Evolutionary conservation across 495 filamentous ascomycete genomes (phyloP).

Genomic region (Staphylotrichum tortipilum): DNA sequence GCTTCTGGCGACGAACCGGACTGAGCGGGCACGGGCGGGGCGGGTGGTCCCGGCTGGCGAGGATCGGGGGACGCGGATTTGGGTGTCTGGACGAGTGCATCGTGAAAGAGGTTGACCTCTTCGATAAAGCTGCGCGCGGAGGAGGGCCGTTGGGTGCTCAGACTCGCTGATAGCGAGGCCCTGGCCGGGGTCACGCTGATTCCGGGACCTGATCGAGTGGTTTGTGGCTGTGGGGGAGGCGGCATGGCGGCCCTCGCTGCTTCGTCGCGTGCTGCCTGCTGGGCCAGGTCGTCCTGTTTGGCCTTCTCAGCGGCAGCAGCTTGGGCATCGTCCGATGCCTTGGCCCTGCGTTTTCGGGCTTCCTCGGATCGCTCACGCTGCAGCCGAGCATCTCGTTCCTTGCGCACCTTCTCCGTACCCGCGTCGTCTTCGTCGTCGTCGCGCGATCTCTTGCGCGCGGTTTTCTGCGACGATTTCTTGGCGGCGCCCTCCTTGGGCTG

Average conservation of each 20-base stretch:
- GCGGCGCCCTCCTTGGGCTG: not conserved
- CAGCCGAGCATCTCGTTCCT: conserved; percentile 9
- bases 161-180: conserved; percentile 23
- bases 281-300: not conserved
- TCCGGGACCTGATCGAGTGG: not conserved
- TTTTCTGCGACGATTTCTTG: not conserved
- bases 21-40: not conserved
- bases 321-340: conserved; percentile 5
- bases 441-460: conserved; percentile 11
- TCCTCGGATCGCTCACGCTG: conserved; percentile 11
- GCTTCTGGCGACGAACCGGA: not conserved
- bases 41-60: not conserved
- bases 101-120: conserved; percentile 28
- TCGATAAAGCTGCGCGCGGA: conserved; percentile 27
- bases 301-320: not conserved
- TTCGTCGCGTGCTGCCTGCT: not conserved
- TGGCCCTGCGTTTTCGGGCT: not conserved
- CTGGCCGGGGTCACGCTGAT: conserved; percentile 7
- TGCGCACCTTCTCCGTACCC: conserved; percentile 9
- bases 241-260: conserved; percentile 2
- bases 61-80: not conserved
- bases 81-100: conserved; percentile 24
- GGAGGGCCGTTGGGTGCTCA: not conserved
- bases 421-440: conserved; percentile 15
- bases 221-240: not conserved